Conservation (phyloP, 176 grass and related monocot species). For the Eragrostis nindensis region DNA sequence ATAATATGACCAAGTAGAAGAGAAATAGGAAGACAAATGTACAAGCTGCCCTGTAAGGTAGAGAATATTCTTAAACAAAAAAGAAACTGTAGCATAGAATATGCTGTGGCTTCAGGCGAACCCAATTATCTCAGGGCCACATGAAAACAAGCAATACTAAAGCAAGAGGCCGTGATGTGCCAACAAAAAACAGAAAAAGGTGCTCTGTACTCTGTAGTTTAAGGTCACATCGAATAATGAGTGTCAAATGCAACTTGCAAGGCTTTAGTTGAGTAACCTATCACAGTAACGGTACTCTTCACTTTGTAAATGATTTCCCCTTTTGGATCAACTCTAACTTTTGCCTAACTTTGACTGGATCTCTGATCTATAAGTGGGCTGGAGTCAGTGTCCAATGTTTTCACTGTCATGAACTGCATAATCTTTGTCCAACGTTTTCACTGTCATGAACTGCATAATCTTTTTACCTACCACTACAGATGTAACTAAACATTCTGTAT, state of each 20-base stretch:
- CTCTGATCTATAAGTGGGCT: conserved; percentile 6
- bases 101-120: conserved; percentile 49
- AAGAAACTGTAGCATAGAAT: conserved; percentile 23
- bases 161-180: conserved; percentile 38
- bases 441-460: conserved; percentile 34
- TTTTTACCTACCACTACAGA: conserved; percentile 39
- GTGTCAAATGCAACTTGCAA: conserved; percentile 28
- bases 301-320: conserved; percentile 28
- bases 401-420: conserved; percentile 36
- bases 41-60: neutral
- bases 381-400: conserved; percentile 22
- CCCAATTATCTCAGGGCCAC: conserved; percentile 38
- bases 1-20: neutral
- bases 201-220: conserved; percentile 4
- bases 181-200: neutral
- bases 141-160: conserved; percentile 4
- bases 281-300: conserved; percentile 34
- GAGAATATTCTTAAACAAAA: conserved; percentile 33
- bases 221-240: conserved; percentile 47
- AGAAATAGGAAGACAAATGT: neutral
- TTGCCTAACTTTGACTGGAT: conserved; percentile 39
- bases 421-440: conserved; percentile 31
- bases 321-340: conserved; percentile 32
- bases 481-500: conserved; percentile 1
- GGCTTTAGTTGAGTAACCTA: conserved; percentile 15